phyloP scores from a whole-genome alignment of 345 rosid species.

The Eucalyptus dawsonii region DNA sequence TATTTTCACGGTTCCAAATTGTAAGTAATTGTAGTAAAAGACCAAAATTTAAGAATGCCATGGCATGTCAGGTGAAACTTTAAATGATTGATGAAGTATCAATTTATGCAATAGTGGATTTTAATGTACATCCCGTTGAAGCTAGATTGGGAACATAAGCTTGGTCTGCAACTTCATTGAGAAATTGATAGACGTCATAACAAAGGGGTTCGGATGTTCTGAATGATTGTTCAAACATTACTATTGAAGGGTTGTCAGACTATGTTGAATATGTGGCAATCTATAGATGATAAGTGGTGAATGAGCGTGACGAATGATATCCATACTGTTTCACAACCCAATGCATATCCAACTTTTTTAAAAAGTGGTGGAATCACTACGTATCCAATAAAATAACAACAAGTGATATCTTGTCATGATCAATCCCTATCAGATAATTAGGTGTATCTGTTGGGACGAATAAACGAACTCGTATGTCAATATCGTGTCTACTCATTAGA shows the following conservation, averaged over 20 bases:
- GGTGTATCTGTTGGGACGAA: background rate
- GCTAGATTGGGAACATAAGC: background rate
- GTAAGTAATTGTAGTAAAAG: background rate
- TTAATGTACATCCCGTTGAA: background rate
- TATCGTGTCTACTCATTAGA: fast-evolving
- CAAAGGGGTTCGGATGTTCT: fast-evolving
- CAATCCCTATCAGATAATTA: background rate
- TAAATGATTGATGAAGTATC: background rate
- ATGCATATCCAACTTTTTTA: background rate
- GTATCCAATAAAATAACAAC: background rate
- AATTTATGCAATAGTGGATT: background rate
- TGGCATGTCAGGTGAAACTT: background rate
- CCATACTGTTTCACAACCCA: background rate
- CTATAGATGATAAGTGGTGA: background rate
- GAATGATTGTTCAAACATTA: background rate
- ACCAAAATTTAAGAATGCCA: background rate
- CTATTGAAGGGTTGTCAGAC: background rate
- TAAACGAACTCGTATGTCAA: background rate
- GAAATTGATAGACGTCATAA: background rate
- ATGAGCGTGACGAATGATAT: fast-evolving
- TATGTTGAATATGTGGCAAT: background rate
- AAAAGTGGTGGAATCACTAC: background rate
- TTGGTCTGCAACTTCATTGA: background rate
- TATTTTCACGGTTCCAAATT: background rate
- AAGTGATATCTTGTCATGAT: background rate